Evolutionary conservation across 768 basidiomycete species (phyloP), one percentile per base, ranked within the genome.

Genomic region (Leccinum sublutescens): DNA sequence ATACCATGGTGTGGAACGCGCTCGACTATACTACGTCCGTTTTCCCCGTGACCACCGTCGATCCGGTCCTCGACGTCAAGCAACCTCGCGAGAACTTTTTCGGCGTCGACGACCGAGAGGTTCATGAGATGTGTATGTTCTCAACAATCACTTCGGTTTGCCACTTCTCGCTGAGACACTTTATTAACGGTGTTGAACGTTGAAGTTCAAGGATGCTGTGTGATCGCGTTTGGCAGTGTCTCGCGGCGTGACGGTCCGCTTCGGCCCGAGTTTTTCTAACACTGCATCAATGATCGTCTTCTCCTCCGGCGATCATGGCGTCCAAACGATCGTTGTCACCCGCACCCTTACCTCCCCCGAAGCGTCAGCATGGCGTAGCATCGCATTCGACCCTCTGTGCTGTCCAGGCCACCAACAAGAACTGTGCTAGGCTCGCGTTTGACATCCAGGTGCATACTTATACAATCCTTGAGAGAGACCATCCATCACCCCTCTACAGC

Each of bases 381-480:
- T 17, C 50, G 55, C 62, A 61, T 27, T 58, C 57, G 2, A 65
- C 55, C 33, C 83, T 93, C 29, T 92, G 91, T 68, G 69, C 78
- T 11, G 75, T 82, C 25, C 86, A 90, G 70, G 71, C 78, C 14
- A 82, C 82, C 49, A 89, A 81, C 72, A 79, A 76, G 61, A 86
- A 84, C 64, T 91, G 88, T 82, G 79, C 81, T 11, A 76, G 90
- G 51, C 77, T 92, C 11, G 80, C 88, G 4, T 76, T 77, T 49
- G 89, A 91, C 70, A 85, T 85, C 58, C 85, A 87, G 75, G 82
- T 84, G 38, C 38, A 40, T 40, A 76, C 62, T 67, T 25, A 40
- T 9, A n/a, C 48, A 54, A 21, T 15, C 14, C 33, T 33, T 38
- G 34, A 52, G 45, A 50, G 23, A 62, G 43, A 56, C 10, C 57